Conservation (phyloP, 805 yeast genomes). For the Phaffomyces antillensis region DNA sequence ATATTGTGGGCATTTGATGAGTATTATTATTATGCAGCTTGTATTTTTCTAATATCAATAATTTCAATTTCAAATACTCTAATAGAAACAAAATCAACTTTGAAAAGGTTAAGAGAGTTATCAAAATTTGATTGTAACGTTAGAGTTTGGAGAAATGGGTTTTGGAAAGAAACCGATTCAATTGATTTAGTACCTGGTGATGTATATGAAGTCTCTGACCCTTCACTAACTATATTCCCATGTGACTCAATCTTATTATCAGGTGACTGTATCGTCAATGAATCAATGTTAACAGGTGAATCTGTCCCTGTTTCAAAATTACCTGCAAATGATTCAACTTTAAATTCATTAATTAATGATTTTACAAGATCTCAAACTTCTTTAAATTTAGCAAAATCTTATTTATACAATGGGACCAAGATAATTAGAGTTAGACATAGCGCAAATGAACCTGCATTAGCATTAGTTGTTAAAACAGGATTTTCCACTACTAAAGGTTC, state of each 20-base stretch:
- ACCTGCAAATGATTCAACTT: constrained; percentile 56
- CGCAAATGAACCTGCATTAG: constrained; percentile 54
- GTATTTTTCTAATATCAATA: constrained; percentile 82
- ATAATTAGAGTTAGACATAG: constrained; percentile 75
- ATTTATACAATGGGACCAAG: constrained; percentile 83
- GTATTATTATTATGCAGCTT: constrained; percentile 88
- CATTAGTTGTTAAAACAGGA: constrained; percentile 84
- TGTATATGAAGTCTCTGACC: constrained; percentile 85
- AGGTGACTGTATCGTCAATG: constrained; percentile 96
- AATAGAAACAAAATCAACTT: constrained; percentile 75
- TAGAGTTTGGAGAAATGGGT: constrained; percentile 86
- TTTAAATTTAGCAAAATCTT: constrained; percentile 63
- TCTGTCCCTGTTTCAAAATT: constrained; percentile 91
- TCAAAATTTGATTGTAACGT: constrained; percentile 73
- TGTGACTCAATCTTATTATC: constrained; percentile 82
- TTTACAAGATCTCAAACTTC: constrained; percentile 51
- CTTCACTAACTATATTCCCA: constrained; percentile 66
- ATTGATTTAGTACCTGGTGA: constrained; percentile 93
- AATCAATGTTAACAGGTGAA: constrained; percentile 97
- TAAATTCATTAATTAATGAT: constrained; percentile 49
- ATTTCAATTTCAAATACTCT: constrained; percentile 75
- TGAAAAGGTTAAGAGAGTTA: constrained; percentile 63
- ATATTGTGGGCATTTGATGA: constrained; percentile 88
- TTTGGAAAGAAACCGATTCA: constrained; percentile 79
- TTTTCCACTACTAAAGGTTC: constrained; percentile 96